Conservation (phyloP, 1,284 basidiomycete species). For the Meira miltonrushii region DNA sequence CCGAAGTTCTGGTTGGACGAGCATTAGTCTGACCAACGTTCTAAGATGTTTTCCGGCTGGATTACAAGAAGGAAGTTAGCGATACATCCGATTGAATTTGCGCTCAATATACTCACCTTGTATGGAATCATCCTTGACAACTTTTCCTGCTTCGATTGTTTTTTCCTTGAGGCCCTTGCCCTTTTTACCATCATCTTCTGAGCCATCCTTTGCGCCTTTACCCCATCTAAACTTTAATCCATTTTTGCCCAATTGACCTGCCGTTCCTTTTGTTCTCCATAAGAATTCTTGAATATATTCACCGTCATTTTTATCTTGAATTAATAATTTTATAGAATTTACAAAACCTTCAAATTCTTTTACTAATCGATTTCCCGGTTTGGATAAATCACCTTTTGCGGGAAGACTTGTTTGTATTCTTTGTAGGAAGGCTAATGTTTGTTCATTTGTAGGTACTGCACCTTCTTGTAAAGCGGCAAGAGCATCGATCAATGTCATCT, state of each 20-base stretch:
- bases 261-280: constrained; percentile 11
- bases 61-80: no score
- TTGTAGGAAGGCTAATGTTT: not conserved
- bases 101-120: constrained; percentile 4
- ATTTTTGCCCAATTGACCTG: constrained; percentile 7
- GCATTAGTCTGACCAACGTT: constrained; percentile 12
- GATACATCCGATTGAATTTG: not conserved
- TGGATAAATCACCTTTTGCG: not conserved
- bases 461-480: constrained; percentile 15
- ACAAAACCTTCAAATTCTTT: constrained; percentile 5
- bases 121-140: not conserved
- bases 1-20: constrained; percentile 22
- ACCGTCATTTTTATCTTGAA: constrained; percentile 11
- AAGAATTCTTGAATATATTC: constrained; percentile 15
- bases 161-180: constrained; percentile 1
- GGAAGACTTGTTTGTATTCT: not conserved
- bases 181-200: not conserved
- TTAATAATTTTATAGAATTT: not conserved
- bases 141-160: not conserved
- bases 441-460: constrained; percentile 14
- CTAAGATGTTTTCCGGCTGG: constrained; percentile 13
- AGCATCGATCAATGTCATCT: constrained; percentile 17
- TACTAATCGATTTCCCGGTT: constrained; percentile 4
- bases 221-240: not conserved
- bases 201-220: constrained; percentile 1